Percentiles rank a stretch among this genome's conserved stretches.
phyloP scores from a whole-genome alignment of 2,329 filamentous ascomycete species.

The Beauveria sp. region DNA sequence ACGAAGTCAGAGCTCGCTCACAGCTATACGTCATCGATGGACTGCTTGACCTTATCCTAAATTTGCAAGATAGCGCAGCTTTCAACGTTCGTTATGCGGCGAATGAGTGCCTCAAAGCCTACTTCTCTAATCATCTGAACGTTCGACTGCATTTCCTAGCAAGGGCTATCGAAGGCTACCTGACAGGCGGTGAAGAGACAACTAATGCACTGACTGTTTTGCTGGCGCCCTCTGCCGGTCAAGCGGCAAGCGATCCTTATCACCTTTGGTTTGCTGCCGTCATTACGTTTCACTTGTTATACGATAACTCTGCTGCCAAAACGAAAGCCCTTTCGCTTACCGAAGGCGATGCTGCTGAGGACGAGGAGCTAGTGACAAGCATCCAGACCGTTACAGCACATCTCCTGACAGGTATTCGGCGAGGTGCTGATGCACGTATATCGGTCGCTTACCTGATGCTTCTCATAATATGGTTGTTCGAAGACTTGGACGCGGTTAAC shows the following conservation, averaged over 20 bases:
- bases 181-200: slow-evolving; percentile 67
- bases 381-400: slow-evolving; percentile 85
- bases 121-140: slow-evolving; percentile 73
- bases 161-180: slow-evolving; percentile 82
- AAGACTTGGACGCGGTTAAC: slow-evolving; percentile 84
- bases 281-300: slow-evolving; percentile 77
- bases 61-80: slow-evolving; percentile 54
- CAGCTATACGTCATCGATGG: slow-evolving; percentile 90
- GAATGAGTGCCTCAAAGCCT: slow-evolving; percentile 86
- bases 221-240: slow-evolving; percentile 55
- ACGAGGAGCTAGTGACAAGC: slow-evolving; percentile 91
- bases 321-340: slow-evolving; percentile 70
- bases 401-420: slow-evolving; percentile 70
- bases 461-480: slow-evolving; percentile 82
- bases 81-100: slow-evolving; percentile 79
- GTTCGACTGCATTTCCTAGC: slow-evolving; percentile 81
- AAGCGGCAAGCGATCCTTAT: slow-evolving; percentile 69
- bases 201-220: slow-evolving; percentile 84
- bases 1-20: slow-evolving; percentile 41
- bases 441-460: slow-evolving; percentile 84
- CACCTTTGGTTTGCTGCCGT: slow-evolving; percentile 84
- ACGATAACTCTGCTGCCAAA: slow-evolving; percentile 74
- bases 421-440: slow-evolving; percentile 69
- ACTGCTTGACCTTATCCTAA: slow-evolving; percentile 73
- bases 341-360: slow-evolving; percentile 80